Base-by-base conservation (phyloP, 257 asterid species). In the Coffea canephora region DNA sequence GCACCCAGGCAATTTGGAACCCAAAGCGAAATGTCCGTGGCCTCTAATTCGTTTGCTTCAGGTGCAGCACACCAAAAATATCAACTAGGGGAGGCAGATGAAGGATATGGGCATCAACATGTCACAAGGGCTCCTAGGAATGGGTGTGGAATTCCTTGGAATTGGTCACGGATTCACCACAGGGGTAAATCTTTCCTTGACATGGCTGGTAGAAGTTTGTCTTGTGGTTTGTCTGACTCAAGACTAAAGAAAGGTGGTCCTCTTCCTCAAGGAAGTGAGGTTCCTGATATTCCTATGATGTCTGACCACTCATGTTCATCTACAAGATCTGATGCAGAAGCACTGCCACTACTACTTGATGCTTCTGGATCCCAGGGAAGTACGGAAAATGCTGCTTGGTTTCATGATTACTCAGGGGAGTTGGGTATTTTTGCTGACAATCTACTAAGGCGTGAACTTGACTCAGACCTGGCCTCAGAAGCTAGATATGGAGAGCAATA, bases 61-160 rank as follows among this genome's bases (percentile, higher is more conserved):
- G 88, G 87, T 69, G 82, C 89, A 79, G 84, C 81, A 25, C 71
- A 83, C 67, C 88, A 75, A 79, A 84, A 76, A 82, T 77, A 82
- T 88, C 85, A 71, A 25, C 71, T 71, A 52, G 87, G 81, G 52
- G 91, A 90, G 82, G 90, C 81, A 65, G 78, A 74, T n/a, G 88
- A 81, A 67, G 91, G 85, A 75, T 81, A 86, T 73, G 86, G 69
- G 21, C 84, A 86, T 77, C 90, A 82, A 78, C 84, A 85, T 80
- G 81, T 85, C 23, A 82, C 74, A 3, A 86, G 88, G 81, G 90
- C 77, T 82, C 94, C 91, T 3, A 83, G 86, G 78, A 91, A 94
- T 78, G 97, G 96, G 10, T 96, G 99, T 75, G 97, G 99, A 21
- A 90, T 94, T 84, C 98, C 97, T 57, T 96, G 91, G 92, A 94